These are phyloP conservation scores for Collybia nuda DNA, from an alignment of 768 basidiomycete species.

Conservation along the genomic window DNA sequence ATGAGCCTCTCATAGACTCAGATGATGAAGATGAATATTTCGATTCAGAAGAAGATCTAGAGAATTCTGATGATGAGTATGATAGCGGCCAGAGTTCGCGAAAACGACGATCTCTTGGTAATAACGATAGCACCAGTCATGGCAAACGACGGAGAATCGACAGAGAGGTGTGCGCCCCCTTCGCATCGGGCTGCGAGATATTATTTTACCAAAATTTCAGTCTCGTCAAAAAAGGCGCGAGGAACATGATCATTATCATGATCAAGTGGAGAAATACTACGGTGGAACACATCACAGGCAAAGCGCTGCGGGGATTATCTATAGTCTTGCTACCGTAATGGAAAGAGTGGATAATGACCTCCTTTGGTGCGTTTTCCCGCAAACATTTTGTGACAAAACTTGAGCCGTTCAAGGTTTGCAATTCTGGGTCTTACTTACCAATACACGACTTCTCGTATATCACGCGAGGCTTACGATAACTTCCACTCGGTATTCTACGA, in stretches of 20 bases:
- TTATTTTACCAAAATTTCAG: slow-evolving; percentile 13
- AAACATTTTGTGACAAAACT: not conserved
- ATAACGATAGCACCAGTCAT: slow-evolving; percentile 29
- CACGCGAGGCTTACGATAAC: slow-evolving; percentile 80
- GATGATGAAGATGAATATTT: slow-evolving; percentile 43
- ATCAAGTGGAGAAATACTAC: slow-evolving; percentile 80
- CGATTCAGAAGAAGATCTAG: slow-evolving; percentile 43
- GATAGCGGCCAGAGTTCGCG: slow-evolving; percentile 40
- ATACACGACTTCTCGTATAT: slow-evolving; percentile 85
- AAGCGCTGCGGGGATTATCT: slow-evolving; percentile 86
- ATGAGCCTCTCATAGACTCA: slow-evolving; percentile 74
- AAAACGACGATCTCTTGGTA: slow-evolving; percentile 49
- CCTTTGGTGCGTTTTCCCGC: slow-evolving; percentile 65
- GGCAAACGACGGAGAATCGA: slow-evolving; percentile 63
- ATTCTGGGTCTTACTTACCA: slow-evolving; percentile 93
- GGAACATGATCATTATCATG: slow-evolving; percentile 62
- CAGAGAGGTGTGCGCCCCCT: slow-evolving; percentile 32
- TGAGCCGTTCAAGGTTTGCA: slow-evolving; percentile 63
- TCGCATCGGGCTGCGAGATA: not conserved
- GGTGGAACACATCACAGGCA: slow-evolving; percentile 87
- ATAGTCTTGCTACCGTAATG: slow-evolving; percentile 85
- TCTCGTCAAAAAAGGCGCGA: slow-evolving; percentile 65
- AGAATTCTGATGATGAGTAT: slow-evolving; percentile 40
- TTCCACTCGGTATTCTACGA: slow-evolving; percentile 81
- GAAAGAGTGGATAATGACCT: slow-evolving; percentile 93